Evolutionary conservation across 208 protist genomes (phyloP).

Genomic region (Blechomonas ayalai): DNA sequence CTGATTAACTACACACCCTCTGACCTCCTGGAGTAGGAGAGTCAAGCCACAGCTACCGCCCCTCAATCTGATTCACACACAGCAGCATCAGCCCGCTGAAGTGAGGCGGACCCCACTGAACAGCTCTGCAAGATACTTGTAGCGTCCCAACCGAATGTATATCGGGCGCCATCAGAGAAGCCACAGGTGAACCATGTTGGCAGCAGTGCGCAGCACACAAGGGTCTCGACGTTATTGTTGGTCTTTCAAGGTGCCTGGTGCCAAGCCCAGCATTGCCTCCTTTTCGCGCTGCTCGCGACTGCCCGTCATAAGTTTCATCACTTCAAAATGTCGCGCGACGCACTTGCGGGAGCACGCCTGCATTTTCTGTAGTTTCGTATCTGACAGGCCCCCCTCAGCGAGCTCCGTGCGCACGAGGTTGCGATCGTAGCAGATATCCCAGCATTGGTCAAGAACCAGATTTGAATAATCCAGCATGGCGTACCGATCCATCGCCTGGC

Average conservation of each 20-base stretch:
- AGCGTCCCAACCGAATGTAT: too few relatives aligned
- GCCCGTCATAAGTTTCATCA: conserved; percentile 72
- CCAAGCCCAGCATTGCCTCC: conserved; percentile 31
- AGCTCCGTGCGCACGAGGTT: conserved; percentile 66
- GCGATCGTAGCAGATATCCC: conserved; percentile 81
- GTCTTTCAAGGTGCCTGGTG: conserved; percentile 15
- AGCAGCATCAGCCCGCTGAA: too few relatives aligned
- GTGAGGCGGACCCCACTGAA: too few relatives aligned
- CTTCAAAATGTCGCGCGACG: conserved; percentile 78
- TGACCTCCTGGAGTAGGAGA: too few relatives aligned
- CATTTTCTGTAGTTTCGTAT: conserved; percentile 60
- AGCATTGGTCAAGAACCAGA: conserved; percentile 65
- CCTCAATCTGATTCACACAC: too few relatives aligned
- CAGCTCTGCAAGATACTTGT: too few relatives aligned
- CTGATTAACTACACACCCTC: too few relatives aligned
- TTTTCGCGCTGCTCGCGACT: conserved; percentile 40
- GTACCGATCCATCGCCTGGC: conserved; percentile 70
- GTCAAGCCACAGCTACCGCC: too few relatives aligned
- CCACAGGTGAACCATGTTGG: too few relatives aligned
- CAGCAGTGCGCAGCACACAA: too few relatives aligned
- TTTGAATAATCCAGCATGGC: conserved; percentile 64
- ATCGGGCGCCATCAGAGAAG: too few relatives aligned
- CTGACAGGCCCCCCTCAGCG: conserved; percentile 18
- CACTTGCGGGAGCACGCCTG: conserved; percentile 85
- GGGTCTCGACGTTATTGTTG: conserved; percentile 4